Percentiles rank a stretch among this genome's conserved stretches.
Conservation (phyloP, 139 green algal species). For the Tetradesmus obliquus region DNA sequence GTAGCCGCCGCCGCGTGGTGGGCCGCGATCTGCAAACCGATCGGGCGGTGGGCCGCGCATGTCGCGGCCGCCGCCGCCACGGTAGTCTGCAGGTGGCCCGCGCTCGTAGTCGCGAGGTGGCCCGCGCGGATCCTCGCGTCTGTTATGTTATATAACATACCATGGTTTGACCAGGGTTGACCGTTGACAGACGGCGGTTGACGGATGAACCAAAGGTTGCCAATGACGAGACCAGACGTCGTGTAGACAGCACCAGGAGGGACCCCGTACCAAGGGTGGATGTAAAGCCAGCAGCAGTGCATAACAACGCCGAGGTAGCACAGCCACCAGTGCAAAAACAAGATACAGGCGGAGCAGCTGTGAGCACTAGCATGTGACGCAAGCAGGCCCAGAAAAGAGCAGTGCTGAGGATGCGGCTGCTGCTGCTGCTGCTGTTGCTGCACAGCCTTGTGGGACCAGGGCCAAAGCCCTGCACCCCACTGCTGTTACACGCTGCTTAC, state of each 20-base stretch:
- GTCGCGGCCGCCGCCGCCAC: neutral
- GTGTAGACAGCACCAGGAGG: neutral
- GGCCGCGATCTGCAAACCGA: neutral
- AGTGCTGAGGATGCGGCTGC: neutral
- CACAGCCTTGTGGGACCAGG: constrained; percentile 27
- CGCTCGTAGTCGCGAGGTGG: neutral
- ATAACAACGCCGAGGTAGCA: neutral
- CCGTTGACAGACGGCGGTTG: neutral
- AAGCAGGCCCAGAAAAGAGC: neutral
- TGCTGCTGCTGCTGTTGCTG: neutral
- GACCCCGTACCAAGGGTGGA: constrained; percentile 35
- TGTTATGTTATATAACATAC: neutral
- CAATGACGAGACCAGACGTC: neutral
- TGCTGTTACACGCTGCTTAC: neutral
- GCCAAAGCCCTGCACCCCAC: neutral
- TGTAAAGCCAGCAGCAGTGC: neutral
- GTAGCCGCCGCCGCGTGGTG: neutral
- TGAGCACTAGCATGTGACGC: neutral
- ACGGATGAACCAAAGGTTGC: neutral
- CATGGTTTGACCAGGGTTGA: neutral
- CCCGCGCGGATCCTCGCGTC: constrained; percentile 7
- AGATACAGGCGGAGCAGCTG: neutral
- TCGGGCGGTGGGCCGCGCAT: neutral
- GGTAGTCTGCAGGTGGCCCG: neutral
- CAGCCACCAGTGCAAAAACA: neutral